Evolutionary conservation across 805 yeast genomes (phyloP).

Genomic region (Candida succiphila): DNA sequence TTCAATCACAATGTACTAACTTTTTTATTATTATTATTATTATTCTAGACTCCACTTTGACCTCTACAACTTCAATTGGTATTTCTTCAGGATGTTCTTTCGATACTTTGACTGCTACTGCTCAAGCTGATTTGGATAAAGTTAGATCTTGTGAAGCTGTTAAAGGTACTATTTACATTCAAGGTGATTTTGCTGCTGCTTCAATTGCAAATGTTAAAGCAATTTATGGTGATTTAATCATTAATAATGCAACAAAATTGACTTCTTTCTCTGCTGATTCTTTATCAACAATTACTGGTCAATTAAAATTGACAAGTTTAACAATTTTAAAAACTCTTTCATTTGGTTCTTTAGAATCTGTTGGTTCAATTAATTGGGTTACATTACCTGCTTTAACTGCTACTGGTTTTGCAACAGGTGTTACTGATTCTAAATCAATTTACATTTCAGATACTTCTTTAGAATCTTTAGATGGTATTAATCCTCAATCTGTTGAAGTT

Average conservation of each 20-base stretch:
- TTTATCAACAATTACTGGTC: slow-evolving; percentile 65
- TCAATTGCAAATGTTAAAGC: slow-evolving; percentile 67
- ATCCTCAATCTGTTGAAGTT: slow-evolving; percentile 33
- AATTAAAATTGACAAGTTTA: slow-evolving; percentile 50
- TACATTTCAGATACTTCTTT: slow-evolving; percentile 67
- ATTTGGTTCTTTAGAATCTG: slow-evolving; percentile 71
- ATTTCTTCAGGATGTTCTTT: slow-evolving; percentile 60
- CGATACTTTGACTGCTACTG: slow-evolving; percentile 60
- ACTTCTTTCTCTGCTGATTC: slow-evolving; percentile 66
- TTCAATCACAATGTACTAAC: not conserved
- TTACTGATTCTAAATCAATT: slow-evolving; percentile 64
- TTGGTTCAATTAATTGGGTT: slow-evolving; percentile 69
- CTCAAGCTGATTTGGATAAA: slow-evolving; percentile 68
- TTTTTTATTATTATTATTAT: not conserved
- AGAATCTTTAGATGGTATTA: slow-evolving; percentile 57
- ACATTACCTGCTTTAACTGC: slow-evolving; percentile 78
- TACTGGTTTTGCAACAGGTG: slow-evolving; percentile 60
- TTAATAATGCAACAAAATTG: slow-evolving; percentile 58
- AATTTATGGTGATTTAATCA: slow-evolving; percentile 65
- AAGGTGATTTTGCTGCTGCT: slow-evolving; percentile 54
- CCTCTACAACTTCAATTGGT: slow-evolving; percentile 36
- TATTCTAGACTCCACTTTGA: slow-evolving; percentile 37
- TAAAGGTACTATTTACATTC: slow-evolving; percentile 66
- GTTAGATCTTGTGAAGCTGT: slow-evolving; percentile 69
- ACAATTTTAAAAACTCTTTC: slow-evolving; percentile 59